A percentile compares a stretch with the other conserved stretches of the same genome.
phyloP scores from a whole-genome alignment of 139 green algal genomes.

The Prasinococcaceae sp. region DNA sequence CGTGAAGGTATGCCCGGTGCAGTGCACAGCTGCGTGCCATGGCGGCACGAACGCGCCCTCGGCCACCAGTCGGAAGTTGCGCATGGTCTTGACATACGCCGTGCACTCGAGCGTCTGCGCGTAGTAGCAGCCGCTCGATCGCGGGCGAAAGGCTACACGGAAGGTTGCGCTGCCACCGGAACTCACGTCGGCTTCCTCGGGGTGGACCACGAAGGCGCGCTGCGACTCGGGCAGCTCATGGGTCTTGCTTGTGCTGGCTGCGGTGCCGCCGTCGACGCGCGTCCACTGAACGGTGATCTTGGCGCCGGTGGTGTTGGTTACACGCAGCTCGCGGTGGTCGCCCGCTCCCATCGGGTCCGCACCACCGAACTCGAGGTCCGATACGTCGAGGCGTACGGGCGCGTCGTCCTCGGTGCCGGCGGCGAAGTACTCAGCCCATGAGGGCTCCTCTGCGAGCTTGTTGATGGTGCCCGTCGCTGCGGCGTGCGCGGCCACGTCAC shows the following conservation, averaged over 20 bases:
- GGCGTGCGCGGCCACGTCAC: too few species aligned
- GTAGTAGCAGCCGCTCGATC: constrained; percentile 34
- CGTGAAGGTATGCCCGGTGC: constrained; percentile 17
- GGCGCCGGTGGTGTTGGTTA: constrained; percentile 18
- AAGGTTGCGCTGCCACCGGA: constrained; percentile 28
- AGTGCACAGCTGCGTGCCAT: constrained; percentile 26
- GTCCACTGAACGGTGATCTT: constrained; percentile 21
- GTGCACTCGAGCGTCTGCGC: constrained; percentile 17
- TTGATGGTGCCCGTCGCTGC: too few species aligned
- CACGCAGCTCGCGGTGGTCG: constrained; percentile 32
- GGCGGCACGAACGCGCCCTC: constrained; percentile 33
- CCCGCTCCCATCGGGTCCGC: neutral
- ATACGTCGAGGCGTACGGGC: constrained; percentile 7
- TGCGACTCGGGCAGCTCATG: too few species aligned
- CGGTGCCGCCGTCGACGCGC: too few species aligned
- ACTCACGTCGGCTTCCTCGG: constrained; percentile 39
- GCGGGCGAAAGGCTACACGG: constrained; percentile 42
- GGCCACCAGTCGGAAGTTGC: constrained; percentile 47
- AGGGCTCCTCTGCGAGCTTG: too few species aligned
- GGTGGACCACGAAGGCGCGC: constrained; percentile 28
- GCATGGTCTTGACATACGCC: constrained; percentile 34
- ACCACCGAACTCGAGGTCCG: constrained; percentile 5
- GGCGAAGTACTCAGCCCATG: constrained; percentile 29
- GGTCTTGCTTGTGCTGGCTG: too few species aligned
- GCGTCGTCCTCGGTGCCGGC: constrained; percentile 11